phyloP scores from a whole-genome alignment of 2,329 filamentous ascomycete genomes.

The Hypoxylon sp. region DNA sequence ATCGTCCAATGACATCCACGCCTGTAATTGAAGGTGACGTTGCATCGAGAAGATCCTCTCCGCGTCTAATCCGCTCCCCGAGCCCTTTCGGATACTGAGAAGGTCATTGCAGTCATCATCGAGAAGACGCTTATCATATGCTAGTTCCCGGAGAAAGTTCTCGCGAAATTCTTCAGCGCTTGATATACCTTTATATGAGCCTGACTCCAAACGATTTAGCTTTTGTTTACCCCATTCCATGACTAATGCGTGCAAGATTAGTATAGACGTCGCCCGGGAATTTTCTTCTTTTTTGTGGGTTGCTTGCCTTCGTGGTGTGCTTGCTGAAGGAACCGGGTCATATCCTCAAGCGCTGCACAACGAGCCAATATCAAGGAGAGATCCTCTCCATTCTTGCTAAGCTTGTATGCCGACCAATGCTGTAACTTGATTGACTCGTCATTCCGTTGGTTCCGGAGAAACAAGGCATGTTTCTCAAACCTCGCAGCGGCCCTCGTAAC shows the following conservation, averaged over 20 bases:
- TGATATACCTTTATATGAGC: neutral
- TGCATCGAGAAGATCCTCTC: constrained; percentile 6
- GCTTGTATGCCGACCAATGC: constrained; percentile 18
- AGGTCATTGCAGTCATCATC: constrained; percentile 3
- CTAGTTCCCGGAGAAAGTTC: constrained; percentile 3
- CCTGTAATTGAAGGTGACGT: constrained; percentile 12
- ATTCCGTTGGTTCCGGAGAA: constrained; percentile 12
- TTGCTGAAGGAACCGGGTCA: constrained; percentile 9
- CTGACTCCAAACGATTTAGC: constrained; percentile 2
- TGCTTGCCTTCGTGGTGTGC: constrained; percentile 6
- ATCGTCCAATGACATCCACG: constrained; percentile 18
- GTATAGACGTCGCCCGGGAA: neutral
- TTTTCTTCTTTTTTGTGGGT: neutral
- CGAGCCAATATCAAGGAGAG: neutral
- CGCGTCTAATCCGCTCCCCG: neutral
- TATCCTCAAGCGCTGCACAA: constrained; percentile 4
- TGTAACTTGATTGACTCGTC: constrained; percentile 9
- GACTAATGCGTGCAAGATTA: neutral
- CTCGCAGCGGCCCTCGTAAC: constrained; percentile 9
- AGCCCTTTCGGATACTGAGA: constrained; percentile 15
- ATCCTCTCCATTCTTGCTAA: constrained; percentile 8
- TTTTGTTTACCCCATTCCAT: constrained; percentile 12
- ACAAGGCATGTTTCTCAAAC: constrained; percentile 19
- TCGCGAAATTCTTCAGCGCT: constrained; percentile 2
- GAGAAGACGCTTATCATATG: constrained; percentile 10